Conservation (phyloP, 2,329 filamentous ascomycete genomes). For the Neospermospora avenae region DNA sequence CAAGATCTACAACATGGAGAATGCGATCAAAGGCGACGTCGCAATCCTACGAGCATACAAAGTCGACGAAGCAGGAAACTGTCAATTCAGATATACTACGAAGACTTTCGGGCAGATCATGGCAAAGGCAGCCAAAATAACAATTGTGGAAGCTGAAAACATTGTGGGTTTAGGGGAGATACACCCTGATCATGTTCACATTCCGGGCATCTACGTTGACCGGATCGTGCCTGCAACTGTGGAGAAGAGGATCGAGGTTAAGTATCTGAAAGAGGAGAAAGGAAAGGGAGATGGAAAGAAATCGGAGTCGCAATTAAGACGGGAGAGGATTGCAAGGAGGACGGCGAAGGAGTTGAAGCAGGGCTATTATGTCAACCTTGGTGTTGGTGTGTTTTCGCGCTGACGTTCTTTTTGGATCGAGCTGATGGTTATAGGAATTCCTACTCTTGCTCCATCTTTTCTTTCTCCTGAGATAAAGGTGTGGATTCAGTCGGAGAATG, state of each 20-base stretch:
- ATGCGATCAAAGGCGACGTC: slow-evolving; percentile 70
- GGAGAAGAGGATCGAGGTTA: slow-evolving; percentile 69
- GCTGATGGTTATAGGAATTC: slow-evolving; percentile 51
- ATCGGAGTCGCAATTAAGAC: slow-evolving; percentile 49
- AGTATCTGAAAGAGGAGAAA: slow-evolving; percentile 52
- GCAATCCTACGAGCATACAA: slow-evolving; percentile 76
- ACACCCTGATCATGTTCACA: slow-evolving; percentile 69
- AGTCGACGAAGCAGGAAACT: slow-evolving; percentile 74
- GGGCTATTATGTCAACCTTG: slow-evolving; percentile 74
- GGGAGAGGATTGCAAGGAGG: slow-evolving; percentile 70
- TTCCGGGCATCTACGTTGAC: slow-evolving; percentile 81
- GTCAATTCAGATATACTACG: slow-evolving; percentile 72
- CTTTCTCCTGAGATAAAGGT: slow-evolving; percentile 66
- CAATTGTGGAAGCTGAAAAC: slow-evolving; percentile 82
- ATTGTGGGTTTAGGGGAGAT: slow-evolving; percentile 75
- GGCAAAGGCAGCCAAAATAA: slow-evolving; percentile 75
- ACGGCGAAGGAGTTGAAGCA: slow-evolving; percentile 79
- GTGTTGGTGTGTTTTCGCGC: slow-evolving; percentile 46
- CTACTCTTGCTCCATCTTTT: slow-evolving; percentile 78
- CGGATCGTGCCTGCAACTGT: slow-evolving; percentile 72
- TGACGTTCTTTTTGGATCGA: background rate
- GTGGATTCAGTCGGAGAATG: slow-evolving; percentile 85
- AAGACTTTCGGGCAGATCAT: slow-evolving; percentile 73
- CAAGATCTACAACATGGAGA: slow-evolving; percentile 73
- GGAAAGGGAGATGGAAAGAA: slow-evolving; percentile 28